phyloP scores from a whole-genome alignment of 75 land plant genomes.

The Gnetum montanum region DNA sequence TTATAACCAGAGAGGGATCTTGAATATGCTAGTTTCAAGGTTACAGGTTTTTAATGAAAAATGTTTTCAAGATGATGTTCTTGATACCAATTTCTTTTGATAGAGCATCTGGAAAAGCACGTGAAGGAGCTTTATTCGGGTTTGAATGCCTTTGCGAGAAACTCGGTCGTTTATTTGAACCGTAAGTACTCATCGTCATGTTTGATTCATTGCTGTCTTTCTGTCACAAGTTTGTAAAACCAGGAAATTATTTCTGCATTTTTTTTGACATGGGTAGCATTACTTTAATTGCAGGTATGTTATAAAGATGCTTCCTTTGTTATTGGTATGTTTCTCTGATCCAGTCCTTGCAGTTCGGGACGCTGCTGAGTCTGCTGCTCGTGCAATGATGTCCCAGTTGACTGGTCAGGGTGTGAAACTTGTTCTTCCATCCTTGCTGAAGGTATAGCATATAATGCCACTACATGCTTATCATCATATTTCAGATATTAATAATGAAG shows the following conservation, averaged over 20 bases:
- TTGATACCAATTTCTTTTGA: too few relatives aligned
- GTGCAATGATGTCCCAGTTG: slow-evolving; percentile 97
- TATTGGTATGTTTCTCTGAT: slow-evolving; percentile 90
- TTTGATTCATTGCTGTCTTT: neutral
- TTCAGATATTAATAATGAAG: neutral
- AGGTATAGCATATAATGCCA: too few relatives aligned
- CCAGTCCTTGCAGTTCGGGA: slow-evolving; percentile 97
- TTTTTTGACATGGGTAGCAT: neutral
- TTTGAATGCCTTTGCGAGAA: slow-evolving; percentile 96
- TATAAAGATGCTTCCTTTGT: slow-evolving; percentile 76
- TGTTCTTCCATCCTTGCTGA: slow-evolving; percentile 87
- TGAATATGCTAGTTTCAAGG: too few relatives aligned
- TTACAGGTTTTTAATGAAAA: too few relatives aligned
- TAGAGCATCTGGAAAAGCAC: slow-evolving; percentile 92
- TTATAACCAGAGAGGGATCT: too few relatives aligned
- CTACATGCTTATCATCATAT: neutral
- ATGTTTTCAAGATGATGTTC: too few relatives aligned
- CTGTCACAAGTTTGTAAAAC: neutral
- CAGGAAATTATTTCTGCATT: neutral
- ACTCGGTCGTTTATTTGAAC: slow-evolving; percentile 95
- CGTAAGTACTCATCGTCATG: slow-evolving; percentile 44
- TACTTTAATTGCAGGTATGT: slow-evolving; percentile 66
- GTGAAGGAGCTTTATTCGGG: slow-evolving; percentile 91
- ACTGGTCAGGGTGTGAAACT: slow-evolving; percentile 96
- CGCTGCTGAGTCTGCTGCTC: slow-evolving; percentile 93